Base-by-base conservation (phyloP, 1,284 basidiomycete genomes). In the Bjerkandera adusta region DNA sequence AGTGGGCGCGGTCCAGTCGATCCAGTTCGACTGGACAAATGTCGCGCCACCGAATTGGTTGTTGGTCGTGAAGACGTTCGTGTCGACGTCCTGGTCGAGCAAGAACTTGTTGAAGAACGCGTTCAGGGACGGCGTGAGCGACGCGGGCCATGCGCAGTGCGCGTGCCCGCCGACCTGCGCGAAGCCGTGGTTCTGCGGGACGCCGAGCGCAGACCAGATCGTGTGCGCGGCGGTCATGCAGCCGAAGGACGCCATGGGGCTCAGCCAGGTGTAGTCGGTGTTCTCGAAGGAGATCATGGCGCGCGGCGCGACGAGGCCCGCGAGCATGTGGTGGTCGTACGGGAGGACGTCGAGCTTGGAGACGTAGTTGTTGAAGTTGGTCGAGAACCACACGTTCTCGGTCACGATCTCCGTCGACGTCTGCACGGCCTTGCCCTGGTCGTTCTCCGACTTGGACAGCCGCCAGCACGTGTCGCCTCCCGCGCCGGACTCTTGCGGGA, bases 401-500 rank as follows among this genome's bases (percentile, higher is more conserved):
- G 62, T 63, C 36, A 78, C 70, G 51, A 79, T 77, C 58, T 80
- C 73, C 13, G 68, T 67, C 8, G 76, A 73, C 6, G 71, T 73
- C 60, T 78, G 72, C 4, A 71, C 72, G 42, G 56, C 57, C 18
- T 61, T 58, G 1, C 72, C 70, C 22, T 52, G 50, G 43, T 60
- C 54, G 52, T 63, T 60, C 65, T 73, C 67, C 36, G 54, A 68
- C 47, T 75, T 67, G 35, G 75, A 77, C 41, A 79, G 64, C 24
- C 77, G 69, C 77, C 77, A 79, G 63, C 73, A 76, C n/a, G 72
- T 72, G 30, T 70, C 70, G 13, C 77, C 77, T 30, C 77, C 77
- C 7, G 75, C 76, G 18, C 77, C 77, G 12, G 76, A 77, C 59
- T 79, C 77, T 59, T 79, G 75, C 10, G 76, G 75, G 55, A 80